Evolutionary conservation across 495 filamentous ascomycete genomes (phyloP).

Genomic region (Chaetomium cochliodes): DNA sequence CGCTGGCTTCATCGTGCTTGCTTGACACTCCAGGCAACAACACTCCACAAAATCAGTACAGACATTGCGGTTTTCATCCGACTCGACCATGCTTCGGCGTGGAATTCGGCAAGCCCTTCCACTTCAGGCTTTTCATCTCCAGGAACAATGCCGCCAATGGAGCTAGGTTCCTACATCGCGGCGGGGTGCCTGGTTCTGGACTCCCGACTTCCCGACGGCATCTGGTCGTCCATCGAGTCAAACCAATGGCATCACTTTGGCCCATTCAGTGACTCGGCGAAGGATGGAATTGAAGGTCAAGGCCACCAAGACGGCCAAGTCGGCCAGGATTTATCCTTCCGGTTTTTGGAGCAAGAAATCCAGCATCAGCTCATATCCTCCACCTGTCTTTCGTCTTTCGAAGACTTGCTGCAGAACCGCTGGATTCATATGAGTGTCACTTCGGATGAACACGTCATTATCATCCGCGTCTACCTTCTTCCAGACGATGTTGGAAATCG

Average conservation of each 20-base stretch:
- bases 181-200: constrained; percentile 40
- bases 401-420: constrained; percentile 20
- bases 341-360: constrained; percentile 26
- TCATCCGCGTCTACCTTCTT: constrained; percentile 64
- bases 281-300: not conserved
- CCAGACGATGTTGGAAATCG: constrained; percentile 63
- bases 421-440: constrained; percentile 49
- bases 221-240: constrained; percentile 11
- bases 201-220: constrained; percentile 3
- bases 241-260: constrained; percentile 32
- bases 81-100: not conserved
- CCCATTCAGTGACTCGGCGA: not conserved
- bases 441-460: constrained; percentile 29
- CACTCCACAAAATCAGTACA: not conserved
- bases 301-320: too few relatives aligned
- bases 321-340: not conserved
- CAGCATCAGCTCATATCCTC: constrained; percentile 36
- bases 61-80: not conserved
- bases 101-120: not conserved
- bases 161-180: constrained; percentile 31
- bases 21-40: constrained; percentile 13
- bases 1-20: not conserved
- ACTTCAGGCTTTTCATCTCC: not conserved
- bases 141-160: not conserved
- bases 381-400: not conserved